Base-by-base conservation (phyloP, 805 yeast species). In the Tanozyma kutaoensis region DNA sequence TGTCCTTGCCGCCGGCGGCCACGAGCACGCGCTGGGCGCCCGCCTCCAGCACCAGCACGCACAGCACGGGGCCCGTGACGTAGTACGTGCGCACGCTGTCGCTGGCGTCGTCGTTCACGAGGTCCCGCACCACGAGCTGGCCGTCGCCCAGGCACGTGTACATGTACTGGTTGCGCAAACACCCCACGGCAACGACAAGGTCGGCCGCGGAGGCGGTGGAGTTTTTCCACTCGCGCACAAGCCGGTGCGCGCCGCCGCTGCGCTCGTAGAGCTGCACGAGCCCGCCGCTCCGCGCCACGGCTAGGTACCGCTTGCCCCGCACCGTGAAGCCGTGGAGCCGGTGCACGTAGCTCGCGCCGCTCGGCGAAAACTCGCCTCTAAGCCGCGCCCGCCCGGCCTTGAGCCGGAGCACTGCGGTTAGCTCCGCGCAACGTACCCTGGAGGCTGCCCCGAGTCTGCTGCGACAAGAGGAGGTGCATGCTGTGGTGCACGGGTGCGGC, bases 161-260 rank as follows among this genome's bases (percentile, higher is more conserved):
- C 22, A 55, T 38, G 33, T 38, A 54, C 30, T 45, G 52, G 19
- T 43, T 30, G 20, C 42, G 34, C 15, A 50, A 26, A 14, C 50
- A 34, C 3, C 54, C 56, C 6, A 50, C 24, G 6, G 42, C 28
- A 8, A 48, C 39, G 14, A 55, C 38, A 14, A 36, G 39, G 31
- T 54, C 59, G 5, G 33, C 31, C 12, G 15, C 15, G 8, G 30
- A 23, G 12, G 24, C 20, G 8, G 31, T 25, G 12, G 38, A 32
- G 35, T 51, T 50, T 29, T 50, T 48, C 59, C 59, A 55, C 28
- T 53, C 58, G 28, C 52, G 52, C 24, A 39, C 37, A 14, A 52
- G 32, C 25, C 43, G 42, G 28, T 34, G 48, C 4, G 14, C 8
- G 12, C 13, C 13, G 11, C 27, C 13, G 12, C 16, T 2, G n/a